phyloP scores from a whole-genome alignment of 169 alveolate genomes.

The Cryptosporidium viatorum region DNA sequence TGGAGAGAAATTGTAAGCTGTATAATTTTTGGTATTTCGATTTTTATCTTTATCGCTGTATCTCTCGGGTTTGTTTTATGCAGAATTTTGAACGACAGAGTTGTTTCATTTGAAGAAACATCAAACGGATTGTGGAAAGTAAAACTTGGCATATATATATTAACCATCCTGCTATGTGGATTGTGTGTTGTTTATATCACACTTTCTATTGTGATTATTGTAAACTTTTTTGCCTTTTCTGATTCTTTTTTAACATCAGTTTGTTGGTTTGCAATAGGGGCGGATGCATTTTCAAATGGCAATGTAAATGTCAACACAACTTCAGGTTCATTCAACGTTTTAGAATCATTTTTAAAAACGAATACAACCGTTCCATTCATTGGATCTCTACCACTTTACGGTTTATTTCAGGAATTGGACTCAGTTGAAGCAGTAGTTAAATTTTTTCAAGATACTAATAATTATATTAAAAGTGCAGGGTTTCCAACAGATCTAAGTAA shows the following conservation, averaged over 20 bases:
- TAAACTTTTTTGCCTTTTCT: conserved; percentile 4
- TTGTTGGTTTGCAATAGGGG: conserved; percentile 66
- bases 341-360: conserved; percentile 21
- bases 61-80: conserved; percentile 55
- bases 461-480: conserved; percentile 53
- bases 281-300: conserved; percentile 69
- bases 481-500: conserved; percentile 32
- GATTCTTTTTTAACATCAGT: conserved; percentile 43
- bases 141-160: conserved; percentile 11
- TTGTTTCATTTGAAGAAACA: conserved; percentile 67
- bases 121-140: conserved; percentile 56
- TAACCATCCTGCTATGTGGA: neutral
- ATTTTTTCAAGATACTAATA: conserved; percentile 1
- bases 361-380: conserved; percentile 62
- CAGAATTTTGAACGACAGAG: conserved; percentile 61
- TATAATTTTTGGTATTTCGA: conserved; percentile 35
- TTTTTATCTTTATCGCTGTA: conserved; percentile 29
- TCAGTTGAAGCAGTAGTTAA: conserved; percentile 34
- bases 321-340: conserved; percentile 29
- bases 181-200: conserved; percentile 14
- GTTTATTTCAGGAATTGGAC: conserved; percentile 46
- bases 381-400: conserved; percentile 54
- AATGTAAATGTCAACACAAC: conserved; percentile 46
- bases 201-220: conserved; percentile 3
- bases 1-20: conserved; percentile 60